Evolutionary conservation across 768 basidiomycete genomes (phyloP).

Genomic region (Leccinum obscurum): DNA sequence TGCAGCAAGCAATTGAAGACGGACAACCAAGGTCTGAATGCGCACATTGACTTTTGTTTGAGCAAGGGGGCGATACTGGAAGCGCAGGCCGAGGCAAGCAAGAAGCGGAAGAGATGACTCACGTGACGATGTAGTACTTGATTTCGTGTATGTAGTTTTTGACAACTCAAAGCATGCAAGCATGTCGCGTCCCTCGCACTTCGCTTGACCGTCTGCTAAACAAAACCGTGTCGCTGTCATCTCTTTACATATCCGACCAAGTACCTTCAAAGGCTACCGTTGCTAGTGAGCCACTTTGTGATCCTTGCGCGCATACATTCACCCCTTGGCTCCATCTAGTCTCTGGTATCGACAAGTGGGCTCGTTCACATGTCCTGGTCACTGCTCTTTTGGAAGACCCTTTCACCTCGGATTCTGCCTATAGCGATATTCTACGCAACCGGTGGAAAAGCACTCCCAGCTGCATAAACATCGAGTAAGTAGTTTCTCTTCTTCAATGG

Average conservation of each 20-base stretch:
- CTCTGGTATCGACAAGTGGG: conserved; percentile 53
- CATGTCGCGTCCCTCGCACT: conserved; percentile 11
- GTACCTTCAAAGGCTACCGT: conserved; percentile 43
- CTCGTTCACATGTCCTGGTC: conserved; percentile 58
- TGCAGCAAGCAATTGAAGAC: conserved; percentile 61
- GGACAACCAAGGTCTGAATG: conserved; percentile 78
- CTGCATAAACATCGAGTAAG: conserved; percentile 30
- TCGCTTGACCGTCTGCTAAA: conserved; percentile 38
- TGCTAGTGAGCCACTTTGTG: conserved; percentile 41
- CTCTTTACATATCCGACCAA: conserved; percentile 25
- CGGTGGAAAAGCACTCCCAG: conserved; percentile 47
- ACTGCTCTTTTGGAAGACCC: conserved; percentile 74
- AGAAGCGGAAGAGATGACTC: conserved; percentile 24
- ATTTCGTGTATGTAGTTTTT: not conserved
- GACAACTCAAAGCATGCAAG: conserved; percentile 23
- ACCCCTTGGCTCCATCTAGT: conserved; percentile 41
- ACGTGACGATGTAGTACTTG: conserved; percentile 16
- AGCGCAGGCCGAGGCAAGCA: conserved; percentile 47
- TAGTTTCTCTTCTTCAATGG: not conserved
- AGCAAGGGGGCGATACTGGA: conserved; percentile 75
- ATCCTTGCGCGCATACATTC: conserved; percentile 2
- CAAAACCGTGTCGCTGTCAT: conserved; percentile 45
- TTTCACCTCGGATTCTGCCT: conserved; percentile 51
- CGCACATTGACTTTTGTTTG: conserved; percentile 89
- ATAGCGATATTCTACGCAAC: conserved; percentile 43